Evolutionary conservation across 2,329 filamentous ascomycete species (phyloP).

Genomic region (Cyphellophora attinorum): DNA sequence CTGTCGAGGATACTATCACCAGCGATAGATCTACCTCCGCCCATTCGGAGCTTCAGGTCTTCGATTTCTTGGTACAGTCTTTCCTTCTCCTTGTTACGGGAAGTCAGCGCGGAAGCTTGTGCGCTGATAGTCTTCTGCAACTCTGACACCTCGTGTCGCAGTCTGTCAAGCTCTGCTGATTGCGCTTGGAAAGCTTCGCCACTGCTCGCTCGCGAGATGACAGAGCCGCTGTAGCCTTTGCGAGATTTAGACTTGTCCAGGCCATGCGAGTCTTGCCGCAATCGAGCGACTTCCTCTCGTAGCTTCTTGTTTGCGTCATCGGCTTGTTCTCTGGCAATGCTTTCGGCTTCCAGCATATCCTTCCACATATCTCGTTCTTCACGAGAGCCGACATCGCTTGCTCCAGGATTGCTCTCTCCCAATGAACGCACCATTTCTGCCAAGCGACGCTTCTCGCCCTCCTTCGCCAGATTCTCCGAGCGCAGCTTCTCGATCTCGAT

Average conservation of each 20-base stretch:
- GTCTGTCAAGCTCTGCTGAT: slow-evolving; percentile 65
- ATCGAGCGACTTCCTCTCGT: slow-evolving; percentile 70
- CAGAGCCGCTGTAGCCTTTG: slow-evolving; percentile 25
- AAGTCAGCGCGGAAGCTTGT: slow-evolving; percentile 95
- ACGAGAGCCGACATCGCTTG: slow-evolving; percentile 40
- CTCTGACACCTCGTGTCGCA: slow-evolving; percentile 88
- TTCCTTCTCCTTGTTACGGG: slow-evolving; percentile 89
- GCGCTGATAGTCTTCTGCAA: slow-evolving; percentile 85
- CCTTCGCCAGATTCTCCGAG: slow-evolving; percentile 66
- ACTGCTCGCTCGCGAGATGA: slow-evolving; percentile 29
- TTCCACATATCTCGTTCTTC: slow-evolving; percentile 73
- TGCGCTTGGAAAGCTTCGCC: slow-evolving; percentile 40
- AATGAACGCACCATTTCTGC: slow-evolving; percentile 67
- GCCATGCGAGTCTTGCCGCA: slow-evolving; percentile 38
- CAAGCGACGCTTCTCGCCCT: slow-evolving; percentile 78
- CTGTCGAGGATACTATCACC: slow-evolving; percentile 88
- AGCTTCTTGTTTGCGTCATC: slow-evolving; percentile 81
- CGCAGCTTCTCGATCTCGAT: slow-evolving; percentile 73
- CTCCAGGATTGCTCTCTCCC: slow-evolving; percentile 40
- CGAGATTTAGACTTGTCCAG: slow-evolving; percentile 23
- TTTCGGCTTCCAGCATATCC: slow-evolving; percentile 87
- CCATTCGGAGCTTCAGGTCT: slow-evolving; percentile 81
- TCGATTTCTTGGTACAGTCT: slow-evolving; percentile 94
- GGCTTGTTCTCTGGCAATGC: slow-evolving; percentile 74
- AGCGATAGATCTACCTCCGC: slow-evolving; percentile 49